A percentile compares a stretch with the other conserved stretches of the same genome.
Conservation (phyloP, 2,329 filamentous ascomycete species). For the Botryosphaeria agaves region DNA sequence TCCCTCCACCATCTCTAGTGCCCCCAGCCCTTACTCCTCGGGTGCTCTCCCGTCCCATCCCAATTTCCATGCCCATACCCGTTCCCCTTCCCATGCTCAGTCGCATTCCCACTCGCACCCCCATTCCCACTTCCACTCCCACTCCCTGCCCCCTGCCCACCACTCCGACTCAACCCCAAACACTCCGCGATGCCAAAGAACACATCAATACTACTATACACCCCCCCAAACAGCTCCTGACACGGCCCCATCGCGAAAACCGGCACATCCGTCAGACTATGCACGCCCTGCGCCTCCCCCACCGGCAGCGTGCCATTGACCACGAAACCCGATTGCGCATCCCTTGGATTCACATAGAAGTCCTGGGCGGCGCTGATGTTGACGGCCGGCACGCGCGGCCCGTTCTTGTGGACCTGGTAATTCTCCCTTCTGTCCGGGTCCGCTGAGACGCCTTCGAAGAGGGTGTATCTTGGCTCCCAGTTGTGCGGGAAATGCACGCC, state of each 20-base stretch:
- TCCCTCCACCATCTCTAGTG: too few species aligned
- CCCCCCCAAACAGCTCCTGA: constrained; percentile 55
- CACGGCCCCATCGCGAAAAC: constrained; percentile 68
- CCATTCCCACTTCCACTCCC: too few species aligned
- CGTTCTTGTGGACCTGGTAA: constrained; percentile 51
- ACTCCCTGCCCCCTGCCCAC: too few species aligned
- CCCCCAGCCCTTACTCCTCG: too few species aligned
- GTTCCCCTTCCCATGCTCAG: too few species aligned
- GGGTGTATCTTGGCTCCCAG: constrained; percentile 72
- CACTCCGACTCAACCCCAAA: constrained; percentile 41
- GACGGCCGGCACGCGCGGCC: constrained; percentile 43
- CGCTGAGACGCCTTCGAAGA: constrained; percentile 55
- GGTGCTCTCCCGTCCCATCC: too few species aligned
- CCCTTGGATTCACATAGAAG: constrained; percentile 50
- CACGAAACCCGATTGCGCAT: constrained; percentile 48
- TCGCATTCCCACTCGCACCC: too few species aligned
- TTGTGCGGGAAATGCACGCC: constrained; percentile 63
- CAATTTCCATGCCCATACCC: too few species aligned
- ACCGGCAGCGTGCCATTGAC: constrained; percentile 60
- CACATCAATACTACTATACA: constrained; percentile 53
- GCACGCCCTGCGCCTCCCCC: constrained; percentile 48
- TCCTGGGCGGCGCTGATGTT: constrained; percentile 36
- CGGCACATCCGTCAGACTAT: constrained; percentile 61
- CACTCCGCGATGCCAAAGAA: constrained; percentile 60
- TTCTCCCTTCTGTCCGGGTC: constrained; percentile 62